phyloP scores from a whole-genome alignment of 164 flowering plant species.

The Paratinospora sagittata region DNA sequence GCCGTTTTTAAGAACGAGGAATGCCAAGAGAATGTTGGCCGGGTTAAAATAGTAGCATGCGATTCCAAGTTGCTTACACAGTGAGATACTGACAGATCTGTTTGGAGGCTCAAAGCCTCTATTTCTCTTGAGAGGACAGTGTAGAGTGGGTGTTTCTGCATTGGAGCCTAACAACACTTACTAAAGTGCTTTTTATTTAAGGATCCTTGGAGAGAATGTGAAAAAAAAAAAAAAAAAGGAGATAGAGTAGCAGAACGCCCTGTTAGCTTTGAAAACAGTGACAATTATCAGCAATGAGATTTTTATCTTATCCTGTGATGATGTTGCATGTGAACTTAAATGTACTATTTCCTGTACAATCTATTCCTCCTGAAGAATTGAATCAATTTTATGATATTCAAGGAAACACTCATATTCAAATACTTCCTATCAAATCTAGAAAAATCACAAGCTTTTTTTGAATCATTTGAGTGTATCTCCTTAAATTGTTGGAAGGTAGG shows the following conservation, averaged over 20 bases:
- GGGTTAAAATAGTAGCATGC: conserved; percentile 66
- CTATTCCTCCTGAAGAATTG: background rate
- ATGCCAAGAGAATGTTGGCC: conserved; percentile 36
- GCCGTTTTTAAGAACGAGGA: conserved; percentile 58
- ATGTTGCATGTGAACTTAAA: background rate
- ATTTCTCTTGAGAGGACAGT: background rate
- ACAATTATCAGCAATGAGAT: background rate
- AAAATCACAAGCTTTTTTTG: background rate
- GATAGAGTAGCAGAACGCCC: background rate
- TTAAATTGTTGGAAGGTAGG: no score
- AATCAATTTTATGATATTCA: background rate
- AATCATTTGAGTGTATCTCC: background rate
- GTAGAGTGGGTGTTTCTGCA: background rate
- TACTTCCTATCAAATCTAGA: background rate
- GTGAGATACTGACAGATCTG: background rate
- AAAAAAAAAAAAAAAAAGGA: no score
- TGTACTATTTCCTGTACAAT: background rate
- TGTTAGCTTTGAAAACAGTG: conserved; percentile 1
- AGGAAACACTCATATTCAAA: background rate
- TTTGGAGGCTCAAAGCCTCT: background rate
- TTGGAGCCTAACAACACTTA: background rate
- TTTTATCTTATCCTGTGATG: background rate
- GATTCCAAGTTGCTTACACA: conserved; percentile 63
- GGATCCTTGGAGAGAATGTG: background rate
- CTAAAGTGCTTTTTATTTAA: background rate